Base-by-base conservation (phyloP, 1,139 yeast species). In the Saccharomyces hybrid region DNA sequence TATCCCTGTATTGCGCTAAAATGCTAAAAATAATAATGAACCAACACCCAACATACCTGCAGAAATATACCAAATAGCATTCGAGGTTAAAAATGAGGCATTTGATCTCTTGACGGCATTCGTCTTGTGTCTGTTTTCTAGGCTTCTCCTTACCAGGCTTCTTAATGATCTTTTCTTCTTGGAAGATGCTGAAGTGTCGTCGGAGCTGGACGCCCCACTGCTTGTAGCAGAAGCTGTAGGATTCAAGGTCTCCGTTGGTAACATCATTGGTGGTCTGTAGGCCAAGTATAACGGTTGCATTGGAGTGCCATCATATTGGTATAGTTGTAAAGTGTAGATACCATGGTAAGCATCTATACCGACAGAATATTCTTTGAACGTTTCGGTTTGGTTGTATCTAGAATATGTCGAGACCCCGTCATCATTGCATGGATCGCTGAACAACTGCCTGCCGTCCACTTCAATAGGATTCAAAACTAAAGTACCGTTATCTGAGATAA, bases 241-340 rank as follows among this genome's bases (percentile, higher is more conserved):
- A 70, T 90, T 91, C 77, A 93, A 76, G 1, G 97, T 91, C 55
- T 72, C 73, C 1, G 99, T 93, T 24, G 99, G 99, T 60, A 93
- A 80, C 99, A 93, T 93, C 80, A 86, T 78, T 19, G 99, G 96
- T 7, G 99, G 99, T 66, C 80, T 81, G 75, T 91, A 93, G 2
- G 95, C 96, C 72, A 93, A 78, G 71, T 88, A 93, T 64, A 93
- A 73, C 0, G 99, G 98, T 62, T 89, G 95, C 78, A 87, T 74
- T 55, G 82, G 82, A 21, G 88, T 72, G 21, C 98, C 98, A 70
- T 90, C 96, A 64, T 81, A 86, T 73, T 86, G 83, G 73, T 79
- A 86, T 59, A 93, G 76, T 59, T 85, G 86, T 56, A 93, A 78
- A 59, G 82, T 80, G 73, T 83, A 83, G 66, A 88, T 79, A 27